Evolutionary conservation across 1,284 basidiomycete species (phyloP).

Genomic region (Leucoagaricus sp.): DNA sequence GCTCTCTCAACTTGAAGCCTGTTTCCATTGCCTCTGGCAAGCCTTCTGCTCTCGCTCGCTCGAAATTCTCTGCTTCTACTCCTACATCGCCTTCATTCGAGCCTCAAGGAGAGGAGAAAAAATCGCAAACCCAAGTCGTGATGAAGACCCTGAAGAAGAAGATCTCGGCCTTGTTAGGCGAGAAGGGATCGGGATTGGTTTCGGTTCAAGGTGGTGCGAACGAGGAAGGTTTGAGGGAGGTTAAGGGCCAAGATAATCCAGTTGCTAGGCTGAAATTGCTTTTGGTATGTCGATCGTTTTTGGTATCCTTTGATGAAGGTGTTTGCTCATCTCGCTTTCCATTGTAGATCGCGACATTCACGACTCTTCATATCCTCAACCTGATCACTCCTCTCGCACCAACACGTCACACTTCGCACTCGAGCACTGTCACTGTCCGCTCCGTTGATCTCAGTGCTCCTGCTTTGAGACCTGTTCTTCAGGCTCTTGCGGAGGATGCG

Average conservation of each 20-base stretch:
- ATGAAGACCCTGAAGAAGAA: constrained; percentile 33
- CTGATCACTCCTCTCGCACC: constrained; percentile 91
- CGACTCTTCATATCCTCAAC: constrained; percentile 89
- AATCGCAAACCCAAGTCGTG: neutral
- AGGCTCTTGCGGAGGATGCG: constrained; percentile 50
- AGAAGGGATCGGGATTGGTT: constrained; percentile 61
- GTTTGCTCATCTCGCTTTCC: constrained; percentile 12
- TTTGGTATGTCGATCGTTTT: constrained; percentile 52
- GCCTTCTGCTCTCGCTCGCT: constrained; percentile 11
- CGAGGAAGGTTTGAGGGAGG: constrained; percentile 35
- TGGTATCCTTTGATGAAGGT: neutral
- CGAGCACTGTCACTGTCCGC: constrained; percentile 31
- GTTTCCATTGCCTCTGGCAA: constrained; percentile 13
- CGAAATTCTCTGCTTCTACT: neutral
- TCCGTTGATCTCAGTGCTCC: constrained; percentile 68
- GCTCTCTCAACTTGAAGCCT: constrained; percentile 9
- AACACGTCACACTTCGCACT: constrained; percentile 30
- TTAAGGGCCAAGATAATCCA: constrained; percentile 71
- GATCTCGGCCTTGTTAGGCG: constrained; percentile 55
- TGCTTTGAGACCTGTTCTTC: constrained; percentile 60
- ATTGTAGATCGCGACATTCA: constrained; percentile 77
- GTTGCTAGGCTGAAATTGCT: constrained; percentile 90
- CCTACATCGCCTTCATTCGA: neutral
- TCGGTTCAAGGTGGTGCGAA: constrained; percentile 18
- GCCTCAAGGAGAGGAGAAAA: neutral